phyloP scores from a whole-genome alignment of 306 rosid genomes.

The Gillenia trifoliata region DNA sequence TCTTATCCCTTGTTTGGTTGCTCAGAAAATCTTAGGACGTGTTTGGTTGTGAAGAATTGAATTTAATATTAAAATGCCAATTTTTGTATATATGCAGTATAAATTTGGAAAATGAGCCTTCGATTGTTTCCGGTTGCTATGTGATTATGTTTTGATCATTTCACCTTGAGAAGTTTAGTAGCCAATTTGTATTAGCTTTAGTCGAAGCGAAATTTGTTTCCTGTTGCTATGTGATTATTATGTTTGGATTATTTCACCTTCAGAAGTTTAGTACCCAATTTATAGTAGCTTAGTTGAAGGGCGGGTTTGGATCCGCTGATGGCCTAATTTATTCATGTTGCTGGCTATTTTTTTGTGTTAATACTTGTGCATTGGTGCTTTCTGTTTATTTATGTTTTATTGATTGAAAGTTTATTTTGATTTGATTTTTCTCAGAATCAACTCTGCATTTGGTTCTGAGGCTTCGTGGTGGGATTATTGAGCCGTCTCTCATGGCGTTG shows the following conservation, averaged over 20 bases:
- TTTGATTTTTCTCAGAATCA: slow-evolving; percentile 52
- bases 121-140: background rate
- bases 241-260: background rate
- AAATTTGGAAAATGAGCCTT: background rate
- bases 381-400: no score
- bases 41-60: background rate
- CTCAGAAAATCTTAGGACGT: background rate
- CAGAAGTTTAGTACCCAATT: background rate
- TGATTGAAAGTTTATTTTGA: background rate
- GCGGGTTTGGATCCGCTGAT: background rate
- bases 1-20: background rate
- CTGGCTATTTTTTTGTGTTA: background rate
- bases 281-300: background rate
- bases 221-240: background rate
- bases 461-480: slow-evolving; percentile 98
- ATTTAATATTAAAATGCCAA: background rate
- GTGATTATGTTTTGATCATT: background rate
- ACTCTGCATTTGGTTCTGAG: slow-evolving; percentile 94
- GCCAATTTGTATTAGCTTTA: background rate
- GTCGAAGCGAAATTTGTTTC: background rate
- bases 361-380: background rate
- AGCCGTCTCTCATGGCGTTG: slow-evolving; percentile 97
- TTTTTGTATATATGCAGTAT: background rate
- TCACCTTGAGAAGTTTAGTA: background rate
- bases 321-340: background rate